Percentiles rank a stretch among this genome's conserved stretches.
These are phyloP conservation scores for Thraustochytrium striatum DNA, from an alignment of 352 stramenopile genomes.

Conservation along the genomic window DNA sequence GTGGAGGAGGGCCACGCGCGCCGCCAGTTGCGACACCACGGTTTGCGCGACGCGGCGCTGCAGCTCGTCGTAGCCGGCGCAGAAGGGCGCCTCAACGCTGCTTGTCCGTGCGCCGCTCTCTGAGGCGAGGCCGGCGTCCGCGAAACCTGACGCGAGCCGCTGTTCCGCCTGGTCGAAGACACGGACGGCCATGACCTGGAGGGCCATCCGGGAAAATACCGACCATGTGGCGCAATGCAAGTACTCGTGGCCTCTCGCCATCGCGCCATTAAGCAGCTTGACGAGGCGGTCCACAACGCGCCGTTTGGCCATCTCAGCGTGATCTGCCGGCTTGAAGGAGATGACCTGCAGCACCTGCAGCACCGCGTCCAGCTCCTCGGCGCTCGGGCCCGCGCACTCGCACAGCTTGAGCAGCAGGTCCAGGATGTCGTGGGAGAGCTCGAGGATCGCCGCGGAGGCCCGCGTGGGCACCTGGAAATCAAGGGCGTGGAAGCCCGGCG, in stretches of 20 bases:
- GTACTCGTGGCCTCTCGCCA: background rate
- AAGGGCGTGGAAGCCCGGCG: slow-evolving; percentile 1
- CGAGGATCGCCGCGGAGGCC: background rate
- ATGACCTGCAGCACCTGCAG: slow-evolving; percentile 40
- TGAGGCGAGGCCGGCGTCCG: no score
- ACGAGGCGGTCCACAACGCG: slow-evolving; percentile 11
- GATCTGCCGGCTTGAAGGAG: slow-evolving; percentile 1
- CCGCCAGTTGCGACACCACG: background rate
- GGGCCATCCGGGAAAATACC: slow-evolving; percentile 11
- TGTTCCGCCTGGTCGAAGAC: no score
- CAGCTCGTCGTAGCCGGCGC: background rate
- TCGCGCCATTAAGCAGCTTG: background rate
- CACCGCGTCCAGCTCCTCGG: background rate
- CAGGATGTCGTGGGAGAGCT: slow-evolving; percentile 17
- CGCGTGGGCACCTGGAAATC: slow-evolving; percentile 28
- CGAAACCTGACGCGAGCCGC: no score
- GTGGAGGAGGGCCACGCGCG: background rate
- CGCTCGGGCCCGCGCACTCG: background rate
- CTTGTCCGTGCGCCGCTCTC: no score
- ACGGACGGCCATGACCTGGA: slow-evolving; percentile 32
- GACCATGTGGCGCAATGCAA: slow-evolving; percentile 13
- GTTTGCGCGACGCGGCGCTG: slow-evolving; percentile 13
- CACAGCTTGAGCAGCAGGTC: slow-evolving; percentile 8
- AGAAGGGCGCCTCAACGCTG: background rate
- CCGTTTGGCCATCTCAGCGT: slow-evolving; percentile 1